Evolutionary conservation across 2,329 filamentous ascomycete species (phyloP).

Genomic region (Aspergillus ochraceoroseus): DNA sequence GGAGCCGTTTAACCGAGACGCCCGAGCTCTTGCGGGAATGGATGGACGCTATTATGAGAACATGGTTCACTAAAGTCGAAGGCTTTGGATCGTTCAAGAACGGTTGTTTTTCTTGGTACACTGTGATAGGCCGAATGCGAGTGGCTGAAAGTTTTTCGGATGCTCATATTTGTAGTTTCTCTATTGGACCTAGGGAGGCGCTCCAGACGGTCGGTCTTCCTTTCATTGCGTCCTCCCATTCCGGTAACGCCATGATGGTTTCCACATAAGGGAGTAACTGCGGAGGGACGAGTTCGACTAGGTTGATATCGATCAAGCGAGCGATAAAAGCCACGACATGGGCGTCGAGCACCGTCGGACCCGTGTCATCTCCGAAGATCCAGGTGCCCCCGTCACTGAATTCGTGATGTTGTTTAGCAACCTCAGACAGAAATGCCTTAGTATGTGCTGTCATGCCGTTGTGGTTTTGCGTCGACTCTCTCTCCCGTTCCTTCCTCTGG

Average conservation of each 20-base stretch:
- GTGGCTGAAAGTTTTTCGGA: no score
- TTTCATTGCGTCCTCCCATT: slow-evolving; percentile 8
- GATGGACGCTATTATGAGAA: slow-evolving; percentile 43
- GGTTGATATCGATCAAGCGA: slow-evolving; percentile 11
- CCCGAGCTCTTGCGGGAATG: slow-evolving; percentile 44
- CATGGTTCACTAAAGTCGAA: slow-evolving; percentile 5
- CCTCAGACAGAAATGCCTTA: slow-evolving; percentile 1
- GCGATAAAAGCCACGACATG: slow-evolving; percentile 12
- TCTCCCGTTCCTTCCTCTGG: slow-evolving; percentile 11
- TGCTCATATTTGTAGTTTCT: slow-evolving; percentile 10
- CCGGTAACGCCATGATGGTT: slow-evolving; percentile 4
- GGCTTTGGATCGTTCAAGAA: not conserved
- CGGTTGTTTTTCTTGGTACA: no score
- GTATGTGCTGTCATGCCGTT: slow-evolving; percentile 10
- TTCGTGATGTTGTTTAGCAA: slow-evolving; percentile 1
- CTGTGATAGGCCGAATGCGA: no score
- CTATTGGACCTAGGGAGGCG: slow-evolving; percentile 7
- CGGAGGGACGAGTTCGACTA: slow-evolving; percentile 9
- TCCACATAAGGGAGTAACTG: slow-evolving; percentile 8
- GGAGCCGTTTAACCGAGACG: slow-evolving; percentile 46
- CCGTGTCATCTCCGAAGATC: slow-evolving; percentile 13
- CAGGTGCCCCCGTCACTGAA: slow-evolving; percentile 8
- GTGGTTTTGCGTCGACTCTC: not conserved
- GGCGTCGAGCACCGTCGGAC: slow-evolving; percentile 14
- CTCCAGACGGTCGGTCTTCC: slow-evolving; percentile 15